These are phyloP conservation scores for Cutaneotrichosporon cavernicola DNA, from an alignment of 1,284 basidiomycete genomes.

Conservation along the genomic window DNA sequence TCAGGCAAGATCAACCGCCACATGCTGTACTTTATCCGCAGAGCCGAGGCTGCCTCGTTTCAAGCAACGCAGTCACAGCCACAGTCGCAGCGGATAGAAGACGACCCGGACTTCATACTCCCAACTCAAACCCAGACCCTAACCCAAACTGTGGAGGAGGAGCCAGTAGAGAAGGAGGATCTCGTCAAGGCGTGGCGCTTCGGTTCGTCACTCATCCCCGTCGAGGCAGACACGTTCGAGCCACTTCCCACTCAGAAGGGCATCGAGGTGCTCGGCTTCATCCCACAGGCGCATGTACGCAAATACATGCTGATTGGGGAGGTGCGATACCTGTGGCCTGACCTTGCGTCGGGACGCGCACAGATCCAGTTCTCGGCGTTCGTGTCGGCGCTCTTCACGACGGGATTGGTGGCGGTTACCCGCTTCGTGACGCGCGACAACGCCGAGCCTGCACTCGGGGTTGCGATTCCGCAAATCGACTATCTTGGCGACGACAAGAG, in stretches of 20 bases:
- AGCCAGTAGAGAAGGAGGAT: conserved; percentile 47
- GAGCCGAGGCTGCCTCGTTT: neutral
- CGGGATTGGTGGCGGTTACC: conserved; percentile 69
- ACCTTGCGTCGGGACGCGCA: conserved; percentile 64
- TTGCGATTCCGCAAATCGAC: conserved; percentile 61
- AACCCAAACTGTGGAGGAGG: conserved; percentile 32
- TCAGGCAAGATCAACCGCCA: conserved; percentile 50
- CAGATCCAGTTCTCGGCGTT: conserved; percentile 84
- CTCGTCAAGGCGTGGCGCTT: conserved; percentile 78
- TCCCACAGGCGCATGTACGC: conserved; percentile 66
- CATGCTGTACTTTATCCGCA: conserved; percentile 41
- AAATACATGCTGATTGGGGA: conserved; percentile 81
- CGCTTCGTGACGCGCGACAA: conserved; percentile 73
- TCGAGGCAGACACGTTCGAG: conserved; percentile 73
- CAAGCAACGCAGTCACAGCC: conserved; percentile 12
- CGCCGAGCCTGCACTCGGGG: conserved; percentile 79
- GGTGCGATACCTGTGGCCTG: conserved; percentile 81
- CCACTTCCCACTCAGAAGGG: conserved; percentile 71
- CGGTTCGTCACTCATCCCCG: conserved; percentile 81
- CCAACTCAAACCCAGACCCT: conserved; percentile 8
- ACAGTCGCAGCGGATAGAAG: conserved; percentile 13
- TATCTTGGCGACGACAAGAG: conserved; percentile 55
- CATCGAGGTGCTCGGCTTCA: conserved; percentile 84
- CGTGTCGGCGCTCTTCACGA: conserved; percentile 72
- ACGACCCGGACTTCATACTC: conserved; percentile 16